A percentile compares a stretch with the other conserved stretches of the same genome.
These are phyloP conservation scores for Phytophthora nicotianae DNA, from an alignment of 352 stramenopile species.

Conservation along the genomic window DNA sequence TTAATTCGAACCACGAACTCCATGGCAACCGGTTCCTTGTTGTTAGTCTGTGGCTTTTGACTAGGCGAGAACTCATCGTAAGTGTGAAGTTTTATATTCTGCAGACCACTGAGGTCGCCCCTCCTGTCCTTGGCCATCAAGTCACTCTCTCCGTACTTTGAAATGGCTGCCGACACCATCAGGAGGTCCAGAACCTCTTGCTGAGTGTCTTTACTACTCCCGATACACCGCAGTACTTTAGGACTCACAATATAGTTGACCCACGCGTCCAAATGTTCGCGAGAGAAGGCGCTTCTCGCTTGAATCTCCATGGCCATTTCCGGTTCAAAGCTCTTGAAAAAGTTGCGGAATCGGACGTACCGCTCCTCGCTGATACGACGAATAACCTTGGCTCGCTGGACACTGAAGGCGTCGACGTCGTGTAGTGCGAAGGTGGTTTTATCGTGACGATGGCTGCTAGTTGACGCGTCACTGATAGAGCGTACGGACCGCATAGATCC, in stretches of 20 bases:
- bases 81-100: slow-evolving; percentile 41
- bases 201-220: slow-evolving; percentile 16
- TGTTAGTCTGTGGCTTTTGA: slow-evolving; percentile 16
- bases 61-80: slow-evolving; percentile 31
- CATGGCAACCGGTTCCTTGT: slow-evolving; percentile 26
- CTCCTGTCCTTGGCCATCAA: slow-evolving; percentile 40
- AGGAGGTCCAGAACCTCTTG: slow-evolving; percentile 40
- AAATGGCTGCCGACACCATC: slow-evolving; percentile 43
- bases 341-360: slow-evolving; percentile 40
- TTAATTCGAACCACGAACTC: slow-evolving; percentile 51
- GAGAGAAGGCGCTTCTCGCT: slow-evolving; percentile 21
- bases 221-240: slow-evolving; percentile 33
- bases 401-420: slow-evolving; percentile 32
- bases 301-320: slow-evolving; percentile 43
- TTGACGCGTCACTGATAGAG: slow-evolving; percentile 29
- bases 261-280: slow-evolving; percentile 39
- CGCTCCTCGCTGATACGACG: slow-evolving; percentile 30
- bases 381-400: slow-evolving; percentile 33
- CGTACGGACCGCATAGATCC: slow-evolving; percentile 26
- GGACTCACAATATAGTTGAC: slow-evolving; percentile 44
- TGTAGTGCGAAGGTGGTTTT: slow-evolving; percentile 30
- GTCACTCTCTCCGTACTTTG: slow-evolving; percentile 43
- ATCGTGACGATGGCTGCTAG: slow-evolving; percentile 1
- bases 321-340: slow-evolving; percentile 46
- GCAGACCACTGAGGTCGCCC: slow-evolving; percentile 34